Base-by-base conservation (phyloP, 2,329 filamentous ascomycete genomes). In the Albophoma yamanashiensis region DNA sequence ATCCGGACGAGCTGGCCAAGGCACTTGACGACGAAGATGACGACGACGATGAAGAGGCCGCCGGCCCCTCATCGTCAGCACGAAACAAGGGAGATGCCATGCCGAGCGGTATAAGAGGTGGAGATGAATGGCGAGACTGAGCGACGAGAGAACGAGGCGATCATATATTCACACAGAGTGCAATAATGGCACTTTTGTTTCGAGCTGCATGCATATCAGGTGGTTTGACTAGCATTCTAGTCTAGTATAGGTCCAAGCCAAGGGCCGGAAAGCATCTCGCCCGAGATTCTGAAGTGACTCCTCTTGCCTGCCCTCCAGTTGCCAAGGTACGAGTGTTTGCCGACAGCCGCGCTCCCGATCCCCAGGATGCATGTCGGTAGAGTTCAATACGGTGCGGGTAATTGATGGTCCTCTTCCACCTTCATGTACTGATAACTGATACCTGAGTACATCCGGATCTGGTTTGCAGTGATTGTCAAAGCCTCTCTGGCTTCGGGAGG, bases 1-100 rank as follows among this genome's bases (percentile, higher is more conserved):
- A 88, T 62, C 85, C 85, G 0, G 85, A 88, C 68, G 85, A 88
- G 70, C 75, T 88, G 59, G 84, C 84, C 2, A 77, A 76, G 61
- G 84, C 79, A 12, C 72, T 88, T 50, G 80, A 83, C 34, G 81
- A 84, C 39, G 83, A 86, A 9, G 79, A 82, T 5, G 80, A 82
- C 1, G 80, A 82, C 1, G 79, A 71, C 22, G 66, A 71, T 20
- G 66, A 71, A 17, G 45, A 77, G 62, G 68, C 71, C 61, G 61
- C 64, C 69, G 20, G 69, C 6, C 31, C 58, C 5, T 61, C 56
- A 11, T 61, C 68, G 25, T 61, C 68, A 40, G 60, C 68, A 40
- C 66, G 68, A 56, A 62, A 64, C 42, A 65, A 69, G 31, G 61
- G 63, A 31, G 65, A 58, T 20, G 71, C 66, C 14, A 65, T 70